Evolutionary conservation across 2,329 filamentous ascomycete species (phyloP).

Genomic region (Ascochyta rabiei): DNA sequence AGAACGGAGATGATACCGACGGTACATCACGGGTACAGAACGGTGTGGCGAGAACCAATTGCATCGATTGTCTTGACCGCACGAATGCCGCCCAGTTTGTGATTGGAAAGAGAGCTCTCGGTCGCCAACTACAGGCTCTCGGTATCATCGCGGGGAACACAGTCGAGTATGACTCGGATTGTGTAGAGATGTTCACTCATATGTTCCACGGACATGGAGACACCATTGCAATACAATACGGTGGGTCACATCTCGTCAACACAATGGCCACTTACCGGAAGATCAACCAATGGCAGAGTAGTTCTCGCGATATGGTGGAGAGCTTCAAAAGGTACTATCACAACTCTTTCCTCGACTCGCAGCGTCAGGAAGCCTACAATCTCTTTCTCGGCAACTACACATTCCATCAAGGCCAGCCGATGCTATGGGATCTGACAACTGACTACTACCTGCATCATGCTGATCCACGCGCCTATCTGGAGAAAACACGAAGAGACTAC

Average conservation of each 20-base stretch:
- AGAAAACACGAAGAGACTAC: constrained; percentile 71
- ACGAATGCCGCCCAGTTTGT: constrained; percentile 99
- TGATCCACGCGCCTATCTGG: constrained; percentile 75
- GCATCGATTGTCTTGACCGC: constrained; percentile 95
- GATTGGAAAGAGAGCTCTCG: constrained; percentile 91
- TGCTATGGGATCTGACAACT: constrained; percentile 94
- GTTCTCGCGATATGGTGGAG: constrained; percentile 98
- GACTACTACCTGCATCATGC: constrained; percentile 97
- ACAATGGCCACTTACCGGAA: constrained; percentile 99
- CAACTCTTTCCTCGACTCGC: constrained; percentile 97
- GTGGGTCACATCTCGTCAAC: constrained; percentile 95
- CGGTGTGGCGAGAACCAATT: constrained; percentile 92
- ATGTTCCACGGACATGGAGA: constrained; percentile 98
- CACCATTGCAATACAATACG: constrained; percentile 96
- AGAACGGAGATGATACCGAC: constrained; percentile 78
- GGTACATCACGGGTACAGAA: constrained; percentile 78
- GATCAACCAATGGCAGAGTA: constrained; percentile 98
- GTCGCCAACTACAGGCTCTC: constrained; percentile 88
- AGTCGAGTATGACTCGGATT: constrained; percentile 93
- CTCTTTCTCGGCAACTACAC: constrained; percentile 96
- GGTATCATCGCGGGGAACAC: constrained; percentile 80
- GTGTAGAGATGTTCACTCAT: constrained; percentile 93
- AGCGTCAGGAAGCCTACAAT: constrained; percentile 97
- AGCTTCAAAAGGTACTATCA: constrained; percentile 99
- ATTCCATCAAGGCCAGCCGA: constrained; percentile 82